Evolutionary conservation across 371 early-diverging fungal genomes (phyloP).

Genomic region (Mucor sp.): DNA sequence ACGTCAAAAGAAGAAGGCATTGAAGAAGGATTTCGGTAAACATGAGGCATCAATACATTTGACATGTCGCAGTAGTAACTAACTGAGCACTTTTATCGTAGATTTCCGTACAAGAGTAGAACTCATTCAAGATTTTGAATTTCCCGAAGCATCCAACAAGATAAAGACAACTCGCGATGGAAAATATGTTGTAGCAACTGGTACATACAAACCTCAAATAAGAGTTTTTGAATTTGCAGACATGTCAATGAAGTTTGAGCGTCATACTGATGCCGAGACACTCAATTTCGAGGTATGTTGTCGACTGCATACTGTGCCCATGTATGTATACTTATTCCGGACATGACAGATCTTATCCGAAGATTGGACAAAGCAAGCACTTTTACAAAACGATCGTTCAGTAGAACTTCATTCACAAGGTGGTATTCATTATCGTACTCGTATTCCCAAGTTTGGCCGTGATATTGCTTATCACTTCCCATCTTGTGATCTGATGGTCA

Average conservation of each 20-base stretch:
- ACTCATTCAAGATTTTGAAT: constrained; percentile 97
- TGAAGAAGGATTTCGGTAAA: constrained; percentile 89
- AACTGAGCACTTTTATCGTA: constrained; percentile 18
- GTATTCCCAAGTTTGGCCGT: constrained; percentile 96
- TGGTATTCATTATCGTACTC: constrained; percentile 94
- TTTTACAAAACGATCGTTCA: constrained; percentile 92
- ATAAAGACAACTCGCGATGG: constrained; percentile 89
- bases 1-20: constrained; percentile 76
- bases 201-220: constrained; percentile 98
- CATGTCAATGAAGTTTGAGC: constrained; percentile 96
- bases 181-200: constrained; percentile 89
- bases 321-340: neutral
- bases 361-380: constrained; percentile 97
- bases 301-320: neutral
- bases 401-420: constrained; percentile 98
- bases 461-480: constrained; percentile 92
- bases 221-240: constrained; percentile 93
- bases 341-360: constrained; percentile 79
- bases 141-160: constrained; percentile 93
- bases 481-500: constrained; percentile 90
- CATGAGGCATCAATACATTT: neutral
- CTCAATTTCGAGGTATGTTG: constrained; percentile 76
- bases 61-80: neutral
- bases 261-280: constrained; percentile 96
- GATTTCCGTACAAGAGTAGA: constrained; percentile 91